Base-by-base conservation (phyloP, 73 alveolate genomes). In the Symbiodinium natans region DNA sequence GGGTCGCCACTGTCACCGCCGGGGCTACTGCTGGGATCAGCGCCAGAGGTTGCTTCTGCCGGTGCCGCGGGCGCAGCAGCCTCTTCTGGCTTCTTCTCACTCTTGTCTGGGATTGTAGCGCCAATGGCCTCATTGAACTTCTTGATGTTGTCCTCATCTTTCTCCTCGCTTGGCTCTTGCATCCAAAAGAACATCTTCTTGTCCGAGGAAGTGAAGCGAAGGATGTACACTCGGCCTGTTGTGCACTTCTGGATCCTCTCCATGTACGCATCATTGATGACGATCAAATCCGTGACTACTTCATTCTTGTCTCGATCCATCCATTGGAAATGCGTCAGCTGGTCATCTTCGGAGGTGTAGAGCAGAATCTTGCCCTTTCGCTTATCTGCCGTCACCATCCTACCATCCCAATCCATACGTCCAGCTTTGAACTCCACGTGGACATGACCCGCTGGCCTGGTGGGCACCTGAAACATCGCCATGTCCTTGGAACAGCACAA, bases 391-490 rank as follows among this genome's bases (percentile, higher is more conserved):
- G 97, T 99, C 43, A 99, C 99, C 95, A 63, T 88, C 23, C 95
- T 34, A 34, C 99, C 99, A 86, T 94, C 99, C 92, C 92, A 99
- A 80, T 98, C 98, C 99, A 99, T 99, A 68, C 99, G 92, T 36
- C 99, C 99, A 17, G 99, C 99, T 84, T 99, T 99, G 99, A 99
- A 98, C 93, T 99, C 99, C 42, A 98, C 99, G 38, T 88, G 95
- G 33, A 88, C 86, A n/a, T 88, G 95, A 82, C 95, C 95, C 6
- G 86, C 74, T 31, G 95, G 95, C 86, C 95, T 82, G 23, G 95
- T 88, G 31, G 95, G 95, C 95, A 88, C 95, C 74, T 88, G 95
- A 83, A 88, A 88, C 95, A 88, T 88, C 71, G 95, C 95, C 95
- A 88, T 88, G 10, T 40, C 86, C 46, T 25, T 27, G 46, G 41